Evolutionary conservation across 768 basidiomycete genomes (phyloP).

Genomic region (Leucosporidium scottii): DNA sequence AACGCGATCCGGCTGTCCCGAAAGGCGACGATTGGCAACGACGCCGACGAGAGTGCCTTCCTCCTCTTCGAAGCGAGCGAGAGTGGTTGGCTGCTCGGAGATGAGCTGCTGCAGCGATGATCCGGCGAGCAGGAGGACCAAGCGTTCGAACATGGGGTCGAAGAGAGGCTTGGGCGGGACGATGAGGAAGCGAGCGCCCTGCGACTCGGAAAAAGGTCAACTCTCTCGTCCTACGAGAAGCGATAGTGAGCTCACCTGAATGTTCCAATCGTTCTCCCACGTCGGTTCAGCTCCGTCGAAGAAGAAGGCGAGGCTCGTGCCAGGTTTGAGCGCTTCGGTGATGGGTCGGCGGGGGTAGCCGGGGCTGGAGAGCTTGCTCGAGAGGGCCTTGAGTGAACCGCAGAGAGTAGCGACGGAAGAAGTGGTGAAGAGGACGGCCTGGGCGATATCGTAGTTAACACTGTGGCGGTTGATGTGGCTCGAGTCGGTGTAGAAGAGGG

Average conservation of each 20-base stretch:
- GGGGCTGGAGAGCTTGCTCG: slow-evolving; percentile 7
- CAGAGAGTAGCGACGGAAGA: slow-evolving; percentile 18
- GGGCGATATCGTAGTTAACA: slow-evolving; percentile 15
- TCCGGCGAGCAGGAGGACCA: slow-evolving; percentile 29
- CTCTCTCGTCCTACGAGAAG: neutral
- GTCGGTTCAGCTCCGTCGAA: slow-evolving; percentile 18
- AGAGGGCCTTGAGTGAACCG: slow-evolving; percentile 22
- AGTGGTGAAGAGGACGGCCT: slow-evolving; percentile 22
- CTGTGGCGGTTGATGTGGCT: slow-evolving; percentile 14
- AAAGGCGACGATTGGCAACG: slow-evolving; percentile 19
- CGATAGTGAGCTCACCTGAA: slow-evolving; percentile 6
- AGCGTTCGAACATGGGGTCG: slow-evolving; percentile 29
- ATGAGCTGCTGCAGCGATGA: slow-evolving; percentile 13
- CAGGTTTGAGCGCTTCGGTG: neutral
- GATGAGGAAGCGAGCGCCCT: slow-evolving; percentile 29
- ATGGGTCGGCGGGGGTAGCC: neutral
- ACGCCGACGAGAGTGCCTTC: slow-evolving; percentile 23
- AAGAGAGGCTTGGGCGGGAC: slow-evolving; percentile 10
- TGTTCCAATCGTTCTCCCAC: slow-evolving; percentile 30
- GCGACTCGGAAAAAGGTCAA: neutral
- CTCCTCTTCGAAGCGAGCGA: neutral
- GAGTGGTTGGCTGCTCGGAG: too few species aligned
- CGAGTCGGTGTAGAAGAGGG: slow-evolving; percentile 28
- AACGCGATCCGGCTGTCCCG: slow-evolving; percentile 18
- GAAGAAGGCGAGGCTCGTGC: slow-evolving; percentile 30